Percentiles rank a stretch among this genome's conserved stretches.
Conservation (phyloP, 371 early-diverging fungal species). For the Funneliformis caledonium region DNA sequence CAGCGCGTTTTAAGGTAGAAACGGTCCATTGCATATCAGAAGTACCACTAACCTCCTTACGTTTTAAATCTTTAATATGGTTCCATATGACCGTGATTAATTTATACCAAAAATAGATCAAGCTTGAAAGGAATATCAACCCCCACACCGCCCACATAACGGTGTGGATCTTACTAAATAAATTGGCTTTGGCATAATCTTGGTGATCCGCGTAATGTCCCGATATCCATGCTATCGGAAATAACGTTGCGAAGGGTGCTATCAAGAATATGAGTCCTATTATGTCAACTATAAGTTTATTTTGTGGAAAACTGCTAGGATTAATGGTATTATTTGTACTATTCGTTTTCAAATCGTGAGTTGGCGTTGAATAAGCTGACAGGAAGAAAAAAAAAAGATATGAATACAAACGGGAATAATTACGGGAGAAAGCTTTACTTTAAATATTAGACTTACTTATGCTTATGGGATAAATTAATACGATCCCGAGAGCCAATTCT, state of each 20-base stretch:
- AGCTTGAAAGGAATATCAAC: not conserved
- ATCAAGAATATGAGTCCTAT: not conserved
- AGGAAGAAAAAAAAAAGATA: not conserved
- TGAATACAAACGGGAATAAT: not conserved
- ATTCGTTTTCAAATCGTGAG: not conserved
- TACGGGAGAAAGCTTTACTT: not conserved
- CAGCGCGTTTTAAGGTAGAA: not conserved
- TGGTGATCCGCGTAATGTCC: slow-evolving; percentile 3
- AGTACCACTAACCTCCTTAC: not conserved
- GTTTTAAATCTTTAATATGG: slow-evolving; percentile 9
- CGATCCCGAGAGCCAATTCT: not conserved
- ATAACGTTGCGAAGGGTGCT: not conserved
- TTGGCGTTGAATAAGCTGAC: not conserved
- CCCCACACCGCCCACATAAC: not conserved
- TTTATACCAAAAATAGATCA: slow-evolving; percentile 25
- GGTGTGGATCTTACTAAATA: not conserved
- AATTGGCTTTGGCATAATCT: not conserved
- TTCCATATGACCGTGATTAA: slow-evolving; percentile 9
- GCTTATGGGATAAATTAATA: slow-evolving; percentile 13
- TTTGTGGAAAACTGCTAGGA: not conserved
- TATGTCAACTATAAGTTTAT: slow-evolving; percentile 10
- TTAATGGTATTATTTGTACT: not conserved
- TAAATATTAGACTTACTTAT: slow-evolving; percentile 16
- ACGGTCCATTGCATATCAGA: slow-evolving; percentile 14
- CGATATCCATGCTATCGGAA: slow-evolving; percentile 8